Conservation (phyloP, 106 monocot species). For the Iris macrosiphon region DNA sequence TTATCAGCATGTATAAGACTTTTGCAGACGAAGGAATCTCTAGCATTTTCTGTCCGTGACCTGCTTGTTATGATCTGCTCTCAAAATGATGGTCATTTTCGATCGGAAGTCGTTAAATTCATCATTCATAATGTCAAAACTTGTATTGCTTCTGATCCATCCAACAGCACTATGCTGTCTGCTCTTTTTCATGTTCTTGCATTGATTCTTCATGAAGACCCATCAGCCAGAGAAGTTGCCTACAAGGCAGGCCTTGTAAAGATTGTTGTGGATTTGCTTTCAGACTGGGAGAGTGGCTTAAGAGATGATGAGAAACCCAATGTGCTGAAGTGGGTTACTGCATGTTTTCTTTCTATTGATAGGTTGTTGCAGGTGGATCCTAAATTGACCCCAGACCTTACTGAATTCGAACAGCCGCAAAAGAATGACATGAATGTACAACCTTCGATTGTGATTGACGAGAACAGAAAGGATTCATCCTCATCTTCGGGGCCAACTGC, state of each 20-base stretch:
- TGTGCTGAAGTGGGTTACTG: conserved; percentile 88
- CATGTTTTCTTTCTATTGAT: conserved; percentile 94
- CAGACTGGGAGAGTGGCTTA: conserved; percentile 46
- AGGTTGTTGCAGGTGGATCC: conserved; percentile 75
- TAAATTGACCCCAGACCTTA: conserved; percentile 41
- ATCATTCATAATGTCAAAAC: conserved; percentile 64
- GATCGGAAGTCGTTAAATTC: conserved; percentile 52
- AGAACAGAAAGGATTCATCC: conserved; percentile 30
- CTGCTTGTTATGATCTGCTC: conserved; percentile 75
- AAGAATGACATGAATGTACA: conserved; percentile 32
- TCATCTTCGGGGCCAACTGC: conserved; percentile 8
- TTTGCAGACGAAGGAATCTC: conserved; percentile 58
- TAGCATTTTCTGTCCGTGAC: conserved; percentile 76
- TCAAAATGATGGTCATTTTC: conserved; percentile 69
- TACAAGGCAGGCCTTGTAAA: conserved; percentile 58
- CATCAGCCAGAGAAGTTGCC: conserved; percentile 58
- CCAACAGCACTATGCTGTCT: conserved; percentile 36
- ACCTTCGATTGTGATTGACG: conserved; percentile 50
- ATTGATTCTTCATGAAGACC: conserved; percentile 83
- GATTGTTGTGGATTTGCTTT: conserved; percentile 64
- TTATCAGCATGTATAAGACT: conserved; percentile 59
- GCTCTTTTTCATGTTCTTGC: conserved; percentile 89
- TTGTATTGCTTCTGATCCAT: conserved; percentile 28
- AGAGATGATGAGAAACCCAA: conserved; percentile 36
- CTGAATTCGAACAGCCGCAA: conserved; percentile 49